Evolutionary conservation across 108 stramenopile genomes (phyloP).

Genomic region (Fragilaria crotonensis): DNA sequence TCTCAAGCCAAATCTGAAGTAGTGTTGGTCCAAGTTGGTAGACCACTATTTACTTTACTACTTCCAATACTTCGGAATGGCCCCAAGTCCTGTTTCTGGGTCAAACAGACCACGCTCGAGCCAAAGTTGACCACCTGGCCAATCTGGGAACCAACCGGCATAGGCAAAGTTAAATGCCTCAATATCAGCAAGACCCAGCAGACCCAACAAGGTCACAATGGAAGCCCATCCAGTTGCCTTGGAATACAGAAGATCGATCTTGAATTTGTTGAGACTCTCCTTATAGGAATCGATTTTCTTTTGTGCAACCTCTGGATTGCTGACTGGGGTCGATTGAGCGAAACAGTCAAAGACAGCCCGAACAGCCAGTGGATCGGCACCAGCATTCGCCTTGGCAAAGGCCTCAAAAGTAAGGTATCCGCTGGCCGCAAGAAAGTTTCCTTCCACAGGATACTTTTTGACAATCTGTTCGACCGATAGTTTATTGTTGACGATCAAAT

Average conservation of each 20-base stretch:
- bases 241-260: conserved; percentile 34
- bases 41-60: no score
- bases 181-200: conserved; percentile 52
- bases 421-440: conserved; percentile 43
- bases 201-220: conserved; percentile 45
- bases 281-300: conserved; percentile 41
- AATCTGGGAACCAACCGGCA: conserved; percentile 26
- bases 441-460: conserved; percentile 40
- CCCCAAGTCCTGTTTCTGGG: conserved; percentile 5
- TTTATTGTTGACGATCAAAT: conserved; percentile 47
- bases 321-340: conserved; percentile 38
- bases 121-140: background rate
- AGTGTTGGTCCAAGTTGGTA: no score
- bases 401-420: conserved; percentile 61
- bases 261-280: conserved; percentile 26
- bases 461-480: conserved; percentile 58
- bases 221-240: conserved; percentile 46
- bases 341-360: conserved; percentile 64
- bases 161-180: conserved; percentile 25
- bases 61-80: background rate
- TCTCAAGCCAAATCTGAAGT: no score
- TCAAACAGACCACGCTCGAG: background rate
- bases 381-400: conserved; percentile 41
- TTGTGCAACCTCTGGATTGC: conserved; percentile 51
- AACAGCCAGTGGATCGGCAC: conserved; percentile 58